Base-by-base conservation (phyloP, 1,284 basidiomycete species). In the Pseudozyma hubeiensis region DNA sequence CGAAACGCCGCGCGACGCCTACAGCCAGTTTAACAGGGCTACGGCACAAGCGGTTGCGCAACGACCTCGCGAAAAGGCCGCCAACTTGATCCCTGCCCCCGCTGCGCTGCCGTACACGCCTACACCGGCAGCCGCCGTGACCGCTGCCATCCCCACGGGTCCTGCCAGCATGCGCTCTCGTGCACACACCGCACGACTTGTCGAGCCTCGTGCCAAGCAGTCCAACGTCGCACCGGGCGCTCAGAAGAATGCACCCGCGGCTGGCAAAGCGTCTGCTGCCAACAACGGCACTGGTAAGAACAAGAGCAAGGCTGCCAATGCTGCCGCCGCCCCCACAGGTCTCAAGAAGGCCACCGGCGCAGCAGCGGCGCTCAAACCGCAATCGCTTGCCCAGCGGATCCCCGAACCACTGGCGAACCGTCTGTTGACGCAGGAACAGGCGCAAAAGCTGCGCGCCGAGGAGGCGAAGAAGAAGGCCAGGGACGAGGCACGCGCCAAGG, bases 391-490 rank as follows among this genome's bases (percentile, higher is more conserved):
- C 11, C 53, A 66, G 24, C 55, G 72, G 2, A 66, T 75, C 17
- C 72, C 72, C 3, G 62, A 70, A 51, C 72, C 72, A 10, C 64
- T 75, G n/a, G 66, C 60, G 3, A 75, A 75, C 52, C 59, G 72
- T 19, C 64, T 75, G 16, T 61, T 75, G 39, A 75, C 72, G 14
- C 72, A 53, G 3, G 72, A 60, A 8, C 72, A 75, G 29, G 72
- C 72, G 8, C 63, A 70, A 19, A 75, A 75, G 44, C 46, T 75
- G 30, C 62, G 57, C n/a, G 67, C 60, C 16, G 67, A 70, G 41
- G 72, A 75, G 47, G 72, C 72, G 13, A 66, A 60, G 63, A 70
- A 75, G 50, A 75, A 75, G 56, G 72, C 72, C 4, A 40, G 24
- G 30, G 55, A 58, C 14, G 63, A 69, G 17, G 63, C 59, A 14